Conservation (phyloP, 2,329 filamentous ascomycete genomes). For the Fusarium musae region DNA sequence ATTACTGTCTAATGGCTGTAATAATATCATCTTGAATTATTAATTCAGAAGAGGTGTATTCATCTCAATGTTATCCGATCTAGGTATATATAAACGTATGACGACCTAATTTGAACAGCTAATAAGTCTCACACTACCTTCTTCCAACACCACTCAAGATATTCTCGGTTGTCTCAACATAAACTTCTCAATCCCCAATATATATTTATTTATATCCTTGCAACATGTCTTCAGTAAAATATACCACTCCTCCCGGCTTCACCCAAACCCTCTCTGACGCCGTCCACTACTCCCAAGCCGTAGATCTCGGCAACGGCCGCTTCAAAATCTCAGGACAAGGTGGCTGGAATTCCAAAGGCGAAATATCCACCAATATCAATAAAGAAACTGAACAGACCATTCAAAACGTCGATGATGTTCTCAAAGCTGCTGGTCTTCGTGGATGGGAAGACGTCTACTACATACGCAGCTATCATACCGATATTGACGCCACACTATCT, state of each 20-base stretch:
- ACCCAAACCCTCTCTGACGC: slow-evolving; percentile 2
- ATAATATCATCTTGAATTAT: not conserved
- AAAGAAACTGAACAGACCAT: slow-evolving; percentile 33
- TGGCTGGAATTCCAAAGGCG: slow-evolving; percentile 32
- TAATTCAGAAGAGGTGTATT: not conserved
- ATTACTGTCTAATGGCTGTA: not conserved
- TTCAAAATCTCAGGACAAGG: slow-evolving; percentile 43
- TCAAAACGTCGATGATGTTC: slow-evolving; percentile 40
- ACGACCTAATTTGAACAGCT: not conserved
- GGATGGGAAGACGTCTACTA: slow-evolving; percentile 46
- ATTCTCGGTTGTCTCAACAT: too few species aligned
- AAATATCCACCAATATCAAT: slow-evolving; percentile 22
- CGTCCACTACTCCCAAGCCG: slow-evolving; percentile 41
- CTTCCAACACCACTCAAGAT: not conserved
- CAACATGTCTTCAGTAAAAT: slow-evolving; percentile 17
- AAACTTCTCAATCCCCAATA: not conserved
- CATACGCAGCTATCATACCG: slow-evolving; percentile 39
- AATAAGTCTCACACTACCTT: not conserved
- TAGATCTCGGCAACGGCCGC: slow-evolving; percentile 37
- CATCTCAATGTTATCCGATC: not conserved
- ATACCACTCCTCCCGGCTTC: slow-evolving; percentile 10
- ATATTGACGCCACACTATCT: slow-evolving; percentile 30
- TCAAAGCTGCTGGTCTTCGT: slow-evolving; percentile 36
- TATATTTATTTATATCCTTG: not conserved
- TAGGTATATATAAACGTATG: not conserved